Evolutionary conservation across 108 stramenopile species (phyloP), one percentile per base, ranked within the genome.

Genomic region (Phaeodactylum tricornutum): DNA sequence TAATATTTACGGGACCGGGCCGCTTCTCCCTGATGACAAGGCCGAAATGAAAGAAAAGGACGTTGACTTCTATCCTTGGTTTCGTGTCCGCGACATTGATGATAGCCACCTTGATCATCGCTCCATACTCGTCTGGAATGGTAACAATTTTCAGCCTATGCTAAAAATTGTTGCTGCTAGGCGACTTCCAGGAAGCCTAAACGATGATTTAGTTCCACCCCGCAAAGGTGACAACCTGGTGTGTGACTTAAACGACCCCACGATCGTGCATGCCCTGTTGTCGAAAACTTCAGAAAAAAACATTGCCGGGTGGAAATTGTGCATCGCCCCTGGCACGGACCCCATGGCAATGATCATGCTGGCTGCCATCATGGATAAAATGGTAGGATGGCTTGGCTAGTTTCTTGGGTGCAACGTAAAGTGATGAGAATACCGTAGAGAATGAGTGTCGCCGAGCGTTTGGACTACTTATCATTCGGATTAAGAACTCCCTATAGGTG

Each of bases 371-470:
- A 6, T 41, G 14, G 39, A 41, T 41, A 20, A 41, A 20, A 41
- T 41, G 39, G 39, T 41, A 4, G 39, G 39, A 41, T 41, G 39
- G 39, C 21, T 41, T 41, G 49, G n/a, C 45, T 29, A 50, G 20
- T 47, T n/a, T n/a, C n/a, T n/a, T n/a, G n/a, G n/a, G n/a, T n/a
- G n/a, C n/a, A n/a, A n/a, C n/a, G n/a, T n/a, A n/a, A n/a, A n/a
- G n/a, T n/a, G n/a, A n/a, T n/a, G n/a, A n/a, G n/a, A n/a, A n/a
- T n/a, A n/a, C n/a, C n/a, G n/a, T n/a, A n/a, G n/a, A n/a, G n/a
- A n/a, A n/a, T n/a, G n/a, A n/a, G n/a, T n/a, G n/a, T n/a, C n/a
- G n/a, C n/a, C n/a, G n/a, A n/a, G n/a, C n/a, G n/a, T n/a, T n/a
- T n/a, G n/a, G n/a, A n/a, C n/a, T n/a, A n/a, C n/a, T n/a, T n/a